phyloP scores from a whole-genome alignment of 2,329 filamentous ascomycete genomes.

The Furcasterigmium sp. region DNA sequence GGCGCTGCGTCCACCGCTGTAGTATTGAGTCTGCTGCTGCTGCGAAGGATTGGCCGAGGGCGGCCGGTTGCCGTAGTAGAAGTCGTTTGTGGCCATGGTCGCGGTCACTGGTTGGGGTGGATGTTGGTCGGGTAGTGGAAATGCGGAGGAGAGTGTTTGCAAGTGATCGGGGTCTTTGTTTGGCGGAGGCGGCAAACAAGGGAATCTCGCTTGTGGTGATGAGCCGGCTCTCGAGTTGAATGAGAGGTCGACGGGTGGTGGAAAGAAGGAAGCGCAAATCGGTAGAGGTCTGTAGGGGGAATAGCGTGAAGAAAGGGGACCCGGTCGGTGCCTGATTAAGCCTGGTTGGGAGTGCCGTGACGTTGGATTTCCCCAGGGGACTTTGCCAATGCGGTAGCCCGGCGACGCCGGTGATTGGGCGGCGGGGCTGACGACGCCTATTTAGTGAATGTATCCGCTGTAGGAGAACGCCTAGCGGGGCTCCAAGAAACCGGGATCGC shows the following conservation, averaged over 20 bases:
- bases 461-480: too few species aligned
- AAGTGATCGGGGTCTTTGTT: conserved; percentile 1
- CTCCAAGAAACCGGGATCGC: too few species aligned
- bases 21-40: conserved; percentile 35
- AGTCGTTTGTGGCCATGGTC: conserved; percentile 59
- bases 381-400: too few species aligned
- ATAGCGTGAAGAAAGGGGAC: conserved; percentile 3
- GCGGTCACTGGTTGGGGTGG: neutral
- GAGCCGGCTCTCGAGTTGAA: too few species aligned
- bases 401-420: too few species aligned
- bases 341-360: neutral
- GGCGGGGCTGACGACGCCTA: too few species aligned
- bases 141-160: neutral
- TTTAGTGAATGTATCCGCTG: too few species aligned
- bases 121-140: neutral
- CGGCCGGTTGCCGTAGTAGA: conserved; percentile 47
- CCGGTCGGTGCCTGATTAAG: neutral
- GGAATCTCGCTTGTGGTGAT: conserved; percentile 10
- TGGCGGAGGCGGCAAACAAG: neutral
- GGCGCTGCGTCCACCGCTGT: conserved; percentile 22
- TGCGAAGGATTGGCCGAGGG: conserved; percentile 27
- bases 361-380: neutral
- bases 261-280: neutral
- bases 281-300: neutral
- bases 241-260: neutral